Conservation (phyloP, 1,284 basidiomycete species). For the Trichosporon ovoides region DNA sequence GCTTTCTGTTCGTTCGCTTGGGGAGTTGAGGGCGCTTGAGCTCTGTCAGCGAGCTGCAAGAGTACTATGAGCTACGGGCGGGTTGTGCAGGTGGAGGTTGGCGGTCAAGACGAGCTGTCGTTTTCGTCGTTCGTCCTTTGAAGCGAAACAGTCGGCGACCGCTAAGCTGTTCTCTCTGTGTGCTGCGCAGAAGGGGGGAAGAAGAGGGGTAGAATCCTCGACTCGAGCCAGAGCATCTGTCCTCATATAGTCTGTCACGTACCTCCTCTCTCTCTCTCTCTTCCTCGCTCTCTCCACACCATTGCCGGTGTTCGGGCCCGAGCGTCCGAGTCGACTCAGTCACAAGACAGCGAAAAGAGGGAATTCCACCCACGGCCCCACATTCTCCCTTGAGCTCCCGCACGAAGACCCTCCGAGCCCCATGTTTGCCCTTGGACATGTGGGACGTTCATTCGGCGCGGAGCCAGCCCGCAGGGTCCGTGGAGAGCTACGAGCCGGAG, state of each 20-base stretch:
- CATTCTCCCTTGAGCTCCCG: neutral
- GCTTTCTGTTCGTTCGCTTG: too few species aligned
- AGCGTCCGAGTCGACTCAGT: neutral
- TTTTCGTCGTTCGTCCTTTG: too few species aligned
- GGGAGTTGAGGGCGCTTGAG: too few species aligned
- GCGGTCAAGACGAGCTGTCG: too few species aligned
- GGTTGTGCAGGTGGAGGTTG: too few species aligned
- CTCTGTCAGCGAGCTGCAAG: too few species aligned
- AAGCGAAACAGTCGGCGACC: neutral
- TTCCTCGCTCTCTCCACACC: too few species aligned
- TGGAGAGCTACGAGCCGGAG: too few species aligned
- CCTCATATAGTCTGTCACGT: neutral
- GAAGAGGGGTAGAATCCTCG: neutral
- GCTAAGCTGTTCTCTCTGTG: neutral
- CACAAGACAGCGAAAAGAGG: neutral
- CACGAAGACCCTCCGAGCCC: neutral
- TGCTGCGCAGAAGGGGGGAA: neutral
- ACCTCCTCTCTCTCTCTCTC: too few species aligned
- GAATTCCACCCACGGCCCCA: neutral
- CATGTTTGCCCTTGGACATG: neutral
- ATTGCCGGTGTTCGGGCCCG: neutral
- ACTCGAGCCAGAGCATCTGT: neutral
- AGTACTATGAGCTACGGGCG: too few species aligned
- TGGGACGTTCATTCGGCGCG: neutral
- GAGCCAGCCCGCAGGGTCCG: neutral